Evolutionary conservation across 192 early-diverging fungal genomes (phyloP), one percentile per base, ranked within the genome.

Genomic region (Coemansia sp.): DNA sequence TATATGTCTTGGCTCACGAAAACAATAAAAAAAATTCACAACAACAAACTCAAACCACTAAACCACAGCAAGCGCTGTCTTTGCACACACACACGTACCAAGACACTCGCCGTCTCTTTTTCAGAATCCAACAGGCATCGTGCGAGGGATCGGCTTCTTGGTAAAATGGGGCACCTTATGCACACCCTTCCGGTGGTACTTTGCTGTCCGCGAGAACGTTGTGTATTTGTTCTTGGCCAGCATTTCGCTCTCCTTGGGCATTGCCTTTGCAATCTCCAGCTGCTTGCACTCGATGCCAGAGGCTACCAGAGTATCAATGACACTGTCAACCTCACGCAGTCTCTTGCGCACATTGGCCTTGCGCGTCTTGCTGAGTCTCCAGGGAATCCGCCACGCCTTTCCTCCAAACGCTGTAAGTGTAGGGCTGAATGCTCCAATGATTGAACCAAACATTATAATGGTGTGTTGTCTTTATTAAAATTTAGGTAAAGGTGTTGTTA

Each of bases 151-250:
- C 13, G 87, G 80, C 32, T 81, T 80, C 63, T 90, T 90, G 25
- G 90, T 89, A 63, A 92, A 92, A 51, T 92, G 84, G 44, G 88
- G 90, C 9, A 92, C 88, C 63, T 87, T 85, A 76, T 92, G 90
- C 14, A 90, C 67, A 46, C 83, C 83, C 75, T 92, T 92, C 49
- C 87, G 82, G 55, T 89, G 80, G 28, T 82, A 79, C 41, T 70
- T 73, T 49, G 80, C 80, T 18, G 70, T 77, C 47, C 87, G 85
- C 44, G 85, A 87, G 57, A 92, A 92, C 14, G 85, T 84, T 11
- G 83, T 86, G 72, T 92, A 92, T 64, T 92, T 92, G 62, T 90
- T 85, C 39, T 82, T 72, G n/a, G 90, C 60, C 5, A 61, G 59
- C 87, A 92, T 89, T 53, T 88, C 80, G 26, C 60, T 46, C 56